Percentiles rank a stretch among this genome's conserved stretches.
Conservation (phyloP, 1,284 basidiomycete species). For the Sporisorium exsertum region DNA sequence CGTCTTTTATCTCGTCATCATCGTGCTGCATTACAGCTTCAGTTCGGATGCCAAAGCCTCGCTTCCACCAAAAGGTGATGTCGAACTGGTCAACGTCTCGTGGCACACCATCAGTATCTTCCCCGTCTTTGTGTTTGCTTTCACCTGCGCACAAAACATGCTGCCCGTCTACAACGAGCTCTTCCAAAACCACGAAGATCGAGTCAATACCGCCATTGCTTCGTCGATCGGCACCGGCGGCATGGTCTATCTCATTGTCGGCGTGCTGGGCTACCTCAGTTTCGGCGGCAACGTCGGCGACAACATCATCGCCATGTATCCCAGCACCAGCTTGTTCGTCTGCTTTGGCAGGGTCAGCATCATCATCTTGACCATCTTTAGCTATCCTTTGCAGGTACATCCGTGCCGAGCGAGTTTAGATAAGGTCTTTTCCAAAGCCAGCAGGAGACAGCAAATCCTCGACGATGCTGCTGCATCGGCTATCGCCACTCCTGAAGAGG, state of each 20-base stretch:
- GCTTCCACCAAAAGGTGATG: slow-evolving; percentile 55
- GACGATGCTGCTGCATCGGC: slow-evolving; percentile 40
- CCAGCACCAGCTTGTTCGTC: slow-evolving; percentile 90
- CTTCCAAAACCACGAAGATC: slow-evolving; percentile 79
- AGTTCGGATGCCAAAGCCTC: slow-evolving; percentile 39
- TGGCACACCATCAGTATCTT: slow-evolving; percentile 80
- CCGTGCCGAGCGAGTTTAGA: slow-evolving; percentile 93
- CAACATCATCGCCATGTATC: slow-evolving; percentile 75
- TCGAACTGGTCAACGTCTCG: slow-evolving; percentile 68
- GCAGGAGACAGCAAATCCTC: slow-evolving; percentile 37
- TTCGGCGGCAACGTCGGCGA: slow-evolving; percentile 80
- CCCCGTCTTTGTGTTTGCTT: slow-evolving; percentile 93
- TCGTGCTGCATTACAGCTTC: slow-evolving; percentile 61
- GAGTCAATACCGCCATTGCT: slow-evolving; percentile 88
- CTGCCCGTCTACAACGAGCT: slow-evolving; percentile 91
- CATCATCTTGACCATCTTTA: slow-evolving; percentile 77
- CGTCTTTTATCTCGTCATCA: slow-evolving; percentile 72
- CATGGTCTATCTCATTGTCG: slow-evolving; percentile 64
- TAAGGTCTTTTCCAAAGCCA: slow-evolving; percentile 77
- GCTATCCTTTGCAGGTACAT: slow-evolving; percentile 76
- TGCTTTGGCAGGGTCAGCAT: slow-evolving; percentile 93
- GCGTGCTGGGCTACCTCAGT: slow-evolving; percentile 86
- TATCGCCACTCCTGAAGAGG: neutral
- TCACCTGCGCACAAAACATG: slow-evolving; percentile 67
- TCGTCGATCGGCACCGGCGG: slow-evolving; percentile 79